Percentiles rank a stretch among this genome's conserved stretches.
These are phyloP conservation scores for Leccinum barrowsii DNA, from an alignment of 768 basidiomycete species.

Conservation along the genomic window DNA sequence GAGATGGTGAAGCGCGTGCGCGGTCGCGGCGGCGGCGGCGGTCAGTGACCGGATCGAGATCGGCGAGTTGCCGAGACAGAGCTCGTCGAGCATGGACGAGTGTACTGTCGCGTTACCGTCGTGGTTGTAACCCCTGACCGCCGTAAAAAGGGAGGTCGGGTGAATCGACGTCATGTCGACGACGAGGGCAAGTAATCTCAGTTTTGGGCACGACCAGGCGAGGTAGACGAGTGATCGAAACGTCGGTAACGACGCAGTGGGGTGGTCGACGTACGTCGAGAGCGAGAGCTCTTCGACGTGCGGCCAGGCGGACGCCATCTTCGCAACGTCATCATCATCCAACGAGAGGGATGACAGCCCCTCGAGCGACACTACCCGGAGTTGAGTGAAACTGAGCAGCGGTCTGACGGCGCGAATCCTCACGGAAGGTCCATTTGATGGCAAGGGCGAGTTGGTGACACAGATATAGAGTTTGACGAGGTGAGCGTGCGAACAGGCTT, in stretches of 20 bases:
- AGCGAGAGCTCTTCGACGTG: slow-evolving; percentile 18
- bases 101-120: not conserved
- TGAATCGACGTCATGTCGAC: slow-evolving; percentile 13
- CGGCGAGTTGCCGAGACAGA: slow-evolving; percentile 22
- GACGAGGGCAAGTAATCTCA: slow-evolving; percentile 22
- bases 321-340: slow-evolving; percentile 13
- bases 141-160: not conserved
- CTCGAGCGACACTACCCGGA: slow-evolving; percentile 15
- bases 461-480: slow-evolving; percentile 13
- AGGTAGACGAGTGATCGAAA: slow-evolving; percentile 15
- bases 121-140: not conserved
- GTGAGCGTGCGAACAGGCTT: slow-evolving; percentile 11
- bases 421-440: not conserved
- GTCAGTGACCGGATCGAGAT: slow-evolving; percentile 5
- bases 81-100: slow-evolving; percentile 5
- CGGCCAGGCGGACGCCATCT: slow-evolving; percentile 21
- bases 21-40: slow-evolving; percentile 9
- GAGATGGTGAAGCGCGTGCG: slow-evolving; percentile 9
- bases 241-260: slow-evolving; percentile 18
- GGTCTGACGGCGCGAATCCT: slow-evolving; percentile 14
- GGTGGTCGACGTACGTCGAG: slow-evolving; percentile 14
- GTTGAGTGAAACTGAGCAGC: slow-evolving; percentile 10
- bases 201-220: slow-evolving; percentile 6
- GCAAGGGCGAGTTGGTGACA: slow-evolving; percentile 13
- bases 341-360: slow-evolving; percentile 15